These are phyloP conservation scores for Microbotryum lychnidis-dioicae DNA, from an alignment of 1,284 basidiomycete species.

Conservation along the genomic window DNA sequence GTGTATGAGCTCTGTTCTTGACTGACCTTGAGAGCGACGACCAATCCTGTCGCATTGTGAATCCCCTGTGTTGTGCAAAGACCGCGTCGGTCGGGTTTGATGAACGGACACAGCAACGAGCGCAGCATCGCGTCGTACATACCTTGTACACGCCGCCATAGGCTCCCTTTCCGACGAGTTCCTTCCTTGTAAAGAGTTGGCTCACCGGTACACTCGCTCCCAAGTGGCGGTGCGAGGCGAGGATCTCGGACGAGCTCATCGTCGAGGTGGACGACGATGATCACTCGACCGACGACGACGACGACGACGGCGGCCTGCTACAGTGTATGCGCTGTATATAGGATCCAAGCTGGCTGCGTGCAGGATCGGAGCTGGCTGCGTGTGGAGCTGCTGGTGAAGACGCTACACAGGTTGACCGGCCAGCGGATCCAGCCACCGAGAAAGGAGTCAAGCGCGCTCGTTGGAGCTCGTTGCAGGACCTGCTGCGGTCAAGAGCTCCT, in stretches of 20 bases:
- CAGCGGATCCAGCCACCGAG: no score
- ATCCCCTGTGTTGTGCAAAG: conserved; percentile 54
- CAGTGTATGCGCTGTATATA: neutral
- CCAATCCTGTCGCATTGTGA: conserved; percentile 40
- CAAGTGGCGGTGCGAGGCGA: neutral
- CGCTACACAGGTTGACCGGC: no score
- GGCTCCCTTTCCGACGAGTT: conserved; percentile 83
- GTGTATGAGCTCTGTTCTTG: neutral
- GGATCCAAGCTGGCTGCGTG: neutral
- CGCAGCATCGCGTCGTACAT: no score
- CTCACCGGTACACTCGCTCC: neutral
- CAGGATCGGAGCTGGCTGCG: neutral
- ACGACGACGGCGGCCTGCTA: neutral
- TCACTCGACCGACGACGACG: neutral
- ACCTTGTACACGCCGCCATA: conserved; percentile 92
- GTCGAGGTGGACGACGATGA: no score
- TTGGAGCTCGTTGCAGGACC: no score
- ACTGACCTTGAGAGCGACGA: conserved; percentile 41
- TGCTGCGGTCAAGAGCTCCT: no score
- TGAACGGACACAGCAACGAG: neutral
- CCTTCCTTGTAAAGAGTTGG: conserved; percentile 34
- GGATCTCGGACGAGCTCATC: conserved; percentile 7
- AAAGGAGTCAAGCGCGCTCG: no score
- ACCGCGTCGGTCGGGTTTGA: no score
- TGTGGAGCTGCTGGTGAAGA: conserved; percentile 4